Conservation (phyloP, 1,284 basidiomycete genomes). For the Moniliella sp. region DNA sequence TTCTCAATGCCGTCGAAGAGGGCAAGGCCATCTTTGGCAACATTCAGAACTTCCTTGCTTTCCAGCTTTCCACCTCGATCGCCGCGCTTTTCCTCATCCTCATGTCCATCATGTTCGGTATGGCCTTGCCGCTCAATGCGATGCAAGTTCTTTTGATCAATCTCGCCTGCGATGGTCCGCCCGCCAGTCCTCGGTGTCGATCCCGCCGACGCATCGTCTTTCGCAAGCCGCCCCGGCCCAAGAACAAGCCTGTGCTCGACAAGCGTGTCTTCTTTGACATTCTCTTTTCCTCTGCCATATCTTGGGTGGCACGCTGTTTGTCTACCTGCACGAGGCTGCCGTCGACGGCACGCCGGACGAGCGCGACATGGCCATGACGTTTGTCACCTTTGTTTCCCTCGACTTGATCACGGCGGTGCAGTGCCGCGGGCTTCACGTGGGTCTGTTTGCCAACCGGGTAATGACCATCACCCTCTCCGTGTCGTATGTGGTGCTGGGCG, state of each 20-base stretch:
- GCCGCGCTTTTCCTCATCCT: slow-evolving; percentile 51
- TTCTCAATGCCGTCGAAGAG: slow-evolving; percentile 95
- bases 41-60: slow-evolving; percentile 89
- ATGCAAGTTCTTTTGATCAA: slow-evolving; percentile 99
- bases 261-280: slow-evolving; percentile 54
- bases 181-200: slow-evolving; percentile 85
- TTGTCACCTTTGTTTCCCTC: slow-evolving; percentile 87
- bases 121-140: slow-evolving; percentile 82
- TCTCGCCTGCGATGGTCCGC: slow-evolving; percentile 96
- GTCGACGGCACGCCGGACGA: slow-evolving; percentile 57
- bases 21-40: slow-evolving; percentile 92
- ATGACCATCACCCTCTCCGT: slow-evolving; percentile 62
- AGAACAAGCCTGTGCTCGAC: slow-evolving; percentile 68
- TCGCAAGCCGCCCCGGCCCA: slow-evolving; percentile 56
- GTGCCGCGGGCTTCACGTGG: slow-evolving; percentile 47
- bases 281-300: slow-evolving; percentile 75
- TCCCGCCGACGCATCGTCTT: slow-evolving; percentile 76
- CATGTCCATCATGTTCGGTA: slow-evolving; percentile 75
- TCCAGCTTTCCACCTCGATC: slow-evolving; percentile 88
- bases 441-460: slow-evolving; percentile 49
- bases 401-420: slow-evolving; percentile 84
- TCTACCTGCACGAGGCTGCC: slow-evolving; percentile 66
- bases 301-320: slow-evolving; percentile 63
- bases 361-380: too few species aligned
- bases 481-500: slow-evolving; percentile 60